Base-by-base conservation (phyloP, 345 rosid species). In the Chamaenerion angustifolium region DNA sequence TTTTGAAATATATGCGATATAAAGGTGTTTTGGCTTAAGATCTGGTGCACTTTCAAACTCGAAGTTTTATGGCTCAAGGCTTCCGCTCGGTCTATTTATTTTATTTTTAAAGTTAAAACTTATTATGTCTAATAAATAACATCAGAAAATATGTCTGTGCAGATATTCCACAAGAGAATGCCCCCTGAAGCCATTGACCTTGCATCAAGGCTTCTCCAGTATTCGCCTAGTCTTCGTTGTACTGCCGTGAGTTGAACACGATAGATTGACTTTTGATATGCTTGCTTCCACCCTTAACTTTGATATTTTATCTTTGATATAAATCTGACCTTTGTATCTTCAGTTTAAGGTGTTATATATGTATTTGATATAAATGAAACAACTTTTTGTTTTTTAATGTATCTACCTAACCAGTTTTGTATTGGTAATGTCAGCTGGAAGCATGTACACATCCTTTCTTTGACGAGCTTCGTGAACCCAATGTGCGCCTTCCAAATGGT, bases 151-250 rank as follows among this genome's bases (percentile, higher is more conserved):
- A 41, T 54, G 56, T 45, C 45, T 21, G 42, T 60, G 35, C 64
- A 85, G 90, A 75, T 85, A 59, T 85, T 85, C 65, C 85, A 80
- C 63, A 82, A 82, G 59, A 64, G 81, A 48, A 81, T 82, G 90
- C 95, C 95, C 67, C 85, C 95, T 17, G 92, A 85, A 74, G 95
- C 95, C 19, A 76, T 85, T 55, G 95, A 85, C 63, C 92, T 85
- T 7, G 79, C 81, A 15, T 85, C 95, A 31, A 73, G 95, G 60
- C 81, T 85, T 53, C 80, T 85, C 51, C 95, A 85, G 15, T 85
- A 85, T 55, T 77, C 95, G 44, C 95, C 95, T 0, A 82, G 85
- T 45, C 79, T 82, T 42, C 85, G 92, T 40, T 80, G 80, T 56
- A 72, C 88, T 27, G 88, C 88, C 15, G 95, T 85, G 37, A 76